Percentiles rank a stretch among this genome's conserved stretches.
phyloP scores from a whole-genome alignment of 2,329 filamentous ascomycete species.

The Aspergillus sergii region DNA sequence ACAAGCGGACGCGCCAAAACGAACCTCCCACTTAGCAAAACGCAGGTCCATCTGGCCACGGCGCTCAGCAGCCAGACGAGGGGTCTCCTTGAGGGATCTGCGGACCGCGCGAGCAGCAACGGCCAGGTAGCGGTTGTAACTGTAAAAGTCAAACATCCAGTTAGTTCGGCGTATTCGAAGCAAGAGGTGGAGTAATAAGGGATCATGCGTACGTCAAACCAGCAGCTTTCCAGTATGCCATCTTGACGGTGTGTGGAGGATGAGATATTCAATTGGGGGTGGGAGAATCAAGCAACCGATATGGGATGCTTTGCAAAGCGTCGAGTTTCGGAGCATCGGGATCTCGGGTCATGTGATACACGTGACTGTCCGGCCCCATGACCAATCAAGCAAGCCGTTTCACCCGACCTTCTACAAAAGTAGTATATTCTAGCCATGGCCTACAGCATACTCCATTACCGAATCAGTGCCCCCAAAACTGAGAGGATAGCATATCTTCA shows the following conservation, averaged over 20 bases:
- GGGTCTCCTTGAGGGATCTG: conserved; percentile 94
- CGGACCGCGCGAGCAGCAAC: conserved; percentile 93
- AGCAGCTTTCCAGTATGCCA: conserved; percentile 98
- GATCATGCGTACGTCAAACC: conserved; percentile 77
- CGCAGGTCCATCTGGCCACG: conserved; percentile 86
- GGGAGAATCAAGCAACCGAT: conserved; percentile 29
- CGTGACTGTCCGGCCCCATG: conserved; percentile 21
- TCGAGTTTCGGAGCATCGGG: conserved; percentile 39
- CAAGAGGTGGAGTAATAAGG: neutral
- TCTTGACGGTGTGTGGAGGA: conserved; percentile 58
- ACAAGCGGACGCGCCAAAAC: conserved; percentile 42
- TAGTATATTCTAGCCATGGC: neutral
- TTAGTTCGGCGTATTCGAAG: neutral
- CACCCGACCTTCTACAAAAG: neutral
- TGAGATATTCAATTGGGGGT: conserved; percentile 31
- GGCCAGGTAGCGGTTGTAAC: conserved; percentile 99
- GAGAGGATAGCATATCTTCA: neutral
- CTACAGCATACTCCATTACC: neutral
- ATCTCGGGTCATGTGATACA: conserved; percentile 31
- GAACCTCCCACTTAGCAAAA: conserved; percentile 95
- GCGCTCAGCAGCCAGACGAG: conserved; percentile 83
- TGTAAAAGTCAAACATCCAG: conserved; percentile 46
- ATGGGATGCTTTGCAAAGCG: conserved; percentile 32
- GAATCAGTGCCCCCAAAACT: neutral
- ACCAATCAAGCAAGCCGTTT: neutral